Evolutionary conservation across 345 rosid genomes (phyloP).

Genomic region (Abelmoschus esculentus): DNA sequence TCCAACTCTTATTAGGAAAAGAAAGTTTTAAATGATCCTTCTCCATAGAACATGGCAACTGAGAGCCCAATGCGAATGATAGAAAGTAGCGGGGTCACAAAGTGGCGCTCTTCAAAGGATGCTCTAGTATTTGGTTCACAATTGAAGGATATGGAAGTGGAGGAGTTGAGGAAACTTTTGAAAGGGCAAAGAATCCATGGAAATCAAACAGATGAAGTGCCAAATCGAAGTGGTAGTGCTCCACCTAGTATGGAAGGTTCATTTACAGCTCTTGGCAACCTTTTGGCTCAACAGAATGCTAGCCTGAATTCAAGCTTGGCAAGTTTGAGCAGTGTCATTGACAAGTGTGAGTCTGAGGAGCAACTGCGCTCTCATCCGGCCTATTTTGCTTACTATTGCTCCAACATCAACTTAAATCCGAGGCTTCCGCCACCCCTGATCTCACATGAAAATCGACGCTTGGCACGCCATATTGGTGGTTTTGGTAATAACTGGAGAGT

Average conservation of each 20-base stretch:
- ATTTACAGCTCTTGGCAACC: conserved; percentile 66
- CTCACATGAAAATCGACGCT: conserved; percentile 61
- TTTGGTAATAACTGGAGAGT: conserved; percentile 41
- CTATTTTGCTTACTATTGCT: conserved; percentile 64
- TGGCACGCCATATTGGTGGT: conserved; percentile 63
- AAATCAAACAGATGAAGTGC: conserved; percentile 36
- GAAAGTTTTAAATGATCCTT: conserved; percentile 21
- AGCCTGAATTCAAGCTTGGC: conserved; percentile 38
- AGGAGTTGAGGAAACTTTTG: conserved; percentile 65
- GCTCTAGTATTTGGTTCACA: conserved; percentile 45
- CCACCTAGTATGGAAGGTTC: conserved; percentile 99
- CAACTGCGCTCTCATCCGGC: conserved; percentile 76
- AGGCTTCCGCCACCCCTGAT: conserved; percentile 88
- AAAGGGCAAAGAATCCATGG: conserved; percentile 49
- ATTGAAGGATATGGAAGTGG: conserved; percentile 48
- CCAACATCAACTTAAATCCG: conserved; percentile 87
- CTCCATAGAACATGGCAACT: conserved; percentile 50
- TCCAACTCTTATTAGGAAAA: conserved; percentile 19
- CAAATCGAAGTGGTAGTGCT: conserved; percentile 92
- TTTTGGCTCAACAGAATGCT: conserved; percentile 56
- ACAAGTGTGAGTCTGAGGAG: conserved; percentile 60
- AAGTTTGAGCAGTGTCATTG: conserved; percentile 46
- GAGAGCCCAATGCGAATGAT: conserved; percentile 78
- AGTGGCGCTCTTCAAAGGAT: conserved; percentile 56
- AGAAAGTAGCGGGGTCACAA: conserved; percentile 49